Conservation (phyloP, 2,329 filamentous ascomycete genomes). For the Aspergillus aculeatus region DNA sequence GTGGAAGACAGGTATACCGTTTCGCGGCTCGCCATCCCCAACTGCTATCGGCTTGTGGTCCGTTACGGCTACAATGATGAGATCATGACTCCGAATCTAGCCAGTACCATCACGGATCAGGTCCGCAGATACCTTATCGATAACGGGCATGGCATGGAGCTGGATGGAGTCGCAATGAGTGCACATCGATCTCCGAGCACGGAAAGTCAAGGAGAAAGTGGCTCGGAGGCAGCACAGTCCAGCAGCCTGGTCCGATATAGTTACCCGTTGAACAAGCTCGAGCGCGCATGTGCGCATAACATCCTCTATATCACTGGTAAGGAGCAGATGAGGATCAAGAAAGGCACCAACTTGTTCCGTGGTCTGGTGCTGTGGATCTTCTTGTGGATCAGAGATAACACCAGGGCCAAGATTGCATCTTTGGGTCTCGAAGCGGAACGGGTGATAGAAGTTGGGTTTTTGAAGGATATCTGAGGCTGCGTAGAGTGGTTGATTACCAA, state of each 20-base stretch:
- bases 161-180: background rate
- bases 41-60: slow-evolving; percentile 67
- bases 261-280: slow-evolving; percentile 6
- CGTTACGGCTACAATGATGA: slow-evolving; percentile 73
- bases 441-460: slow-evolving; percentile 43
- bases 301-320: slow-evolving; percentile 52
- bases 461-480: slow-evolving; percentile 31
- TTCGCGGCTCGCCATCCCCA: slow-evolving; percentile 49
- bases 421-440: slow-evolving; percentile 39
- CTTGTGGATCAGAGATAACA: slow-evolving; percentile 41
- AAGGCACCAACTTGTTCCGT: slow-evolving; percentile 28
- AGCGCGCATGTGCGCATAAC: slow-evolving; percentile 11
- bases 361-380: slow-evolving; percentile 32
- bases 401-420: slow-evolving; percentile 38
- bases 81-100: slow-evolving; percentile 65
- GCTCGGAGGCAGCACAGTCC: background rate
- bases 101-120: slow-evolving; percentile 59
- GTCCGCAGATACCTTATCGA: slow-evolving; percentile 53
- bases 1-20: slow-evolving; percentile 49
- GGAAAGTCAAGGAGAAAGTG: background rate
- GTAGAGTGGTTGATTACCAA: too few species aligned
- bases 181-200: slow-evolving; percentile 4
- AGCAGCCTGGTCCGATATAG: background rate
- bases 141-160: background rate
- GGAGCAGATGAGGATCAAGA: slow-evolving; percentile 39